Percentiles rank a stretch among this genome's conserved stretches.
Conservation (phyloP, 768 basidiomycete genomes). For the Pulveroboletus sp. region DNA sequence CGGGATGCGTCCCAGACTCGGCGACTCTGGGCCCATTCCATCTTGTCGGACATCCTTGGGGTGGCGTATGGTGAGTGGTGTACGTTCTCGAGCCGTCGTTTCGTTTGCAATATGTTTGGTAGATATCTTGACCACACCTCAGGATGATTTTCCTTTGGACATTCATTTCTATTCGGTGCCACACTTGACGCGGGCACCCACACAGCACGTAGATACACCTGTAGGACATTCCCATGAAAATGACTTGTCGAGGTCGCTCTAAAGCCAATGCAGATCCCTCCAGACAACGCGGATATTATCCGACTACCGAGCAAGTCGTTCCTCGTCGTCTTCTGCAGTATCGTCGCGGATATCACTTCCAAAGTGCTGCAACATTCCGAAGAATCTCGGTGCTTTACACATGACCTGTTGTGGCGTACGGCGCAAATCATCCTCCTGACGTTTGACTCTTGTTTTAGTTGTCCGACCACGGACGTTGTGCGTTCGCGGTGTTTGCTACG, state of each 20-base stretch:
- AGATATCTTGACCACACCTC: conserved; percentile 37
- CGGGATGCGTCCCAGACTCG: conserved; percentile 19
- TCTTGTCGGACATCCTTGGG: conserved; percentile 22
- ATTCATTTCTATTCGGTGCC: conserved; percentile 41
- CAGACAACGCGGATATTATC: conserved; percentile 34
- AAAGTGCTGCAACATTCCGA: conserved; percentile 41
- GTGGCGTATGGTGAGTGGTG: conserved; percentile 6
- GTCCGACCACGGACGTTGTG: conserved; percentile 29
- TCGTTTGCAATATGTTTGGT: conserved; percentile 7
- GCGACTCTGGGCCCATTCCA: conserved; percentile 15
- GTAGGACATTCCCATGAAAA: conserved; percentile 23
- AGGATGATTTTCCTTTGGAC: conserved; percentile 35
- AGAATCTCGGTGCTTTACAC: conserved; percentile 47
- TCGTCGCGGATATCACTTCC: conserved; percentile 44
- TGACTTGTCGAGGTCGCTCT: conserved; percentile 8
- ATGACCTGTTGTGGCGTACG: conserved; percentile 44
- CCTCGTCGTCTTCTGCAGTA: conserved; percentile 45
- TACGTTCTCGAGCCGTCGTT: not conserved
- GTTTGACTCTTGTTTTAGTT: conserved; percentile 43
- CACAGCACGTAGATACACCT: conserved; percentile 30
- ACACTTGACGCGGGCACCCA: conserved; percentile 31
- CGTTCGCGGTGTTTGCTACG: conserved; percentile 41
- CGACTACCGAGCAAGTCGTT: conserved; percentile 38
- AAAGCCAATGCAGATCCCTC: conserved; percentile 31
- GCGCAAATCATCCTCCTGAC: conserved; percentile 38